Evolutionary conservation across 371 early-diverging fungal species (phyloP), one percentile per base, ranked within the genome.

Genomic region (Mortierella polycephala): DNA sequence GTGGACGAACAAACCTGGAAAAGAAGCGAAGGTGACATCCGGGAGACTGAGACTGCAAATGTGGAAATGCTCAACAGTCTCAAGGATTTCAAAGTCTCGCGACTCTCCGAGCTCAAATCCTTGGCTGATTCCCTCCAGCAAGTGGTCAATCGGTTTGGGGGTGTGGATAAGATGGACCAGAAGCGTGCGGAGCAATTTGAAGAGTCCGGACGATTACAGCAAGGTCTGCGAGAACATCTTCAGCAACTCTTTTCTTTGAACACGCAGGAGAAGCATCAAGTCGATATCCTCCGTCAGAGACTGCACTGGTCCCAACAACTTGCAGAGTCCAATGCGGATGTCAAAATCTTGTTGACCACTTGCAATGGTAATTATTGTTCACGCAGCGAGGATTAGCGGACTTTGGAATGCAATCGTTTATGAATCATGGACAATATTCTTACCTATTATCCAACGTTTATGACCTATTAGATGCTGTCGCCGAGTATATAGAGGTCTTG

Each of bases 241-340:
- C 47, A 64, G 14, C 65, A 44, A 4, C 57, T 77, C 18, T 42
- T 58, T 49, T 62, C 52, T 0, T 44, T 77, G 56, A 72, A 69
- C 46, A 47, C n/a, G 46, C 62, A 61, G 53, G 79, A 77, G 47
- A 65, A 61, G 37, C 40, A 44, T n/a, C 69, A 65, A 20, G 51
- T 77, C 37, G 69, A 77, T 16, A 64, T 65, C 14, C 51, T 77
- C 20, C 41, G 52, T 3, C 68, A 77, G 56, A 68, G 79, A 18
- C 69, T 67, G 18, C 37, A 46, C 6, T 77, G 79, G 79, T 49
- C 69, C 0, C 69, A 72, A 39, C 72, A 64, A 30, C n/a, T 69
- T 5, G 39, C 21, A 21, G 69, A 77, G 13, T 64, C 79, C 13
- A 56, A 64, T 53, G 64, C 73, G 9, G 79, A 72, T 18, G 57